phyloP scores from a whole-genome alignment of 805 yeast species.

The Metschnikowia borealis region DNA sequence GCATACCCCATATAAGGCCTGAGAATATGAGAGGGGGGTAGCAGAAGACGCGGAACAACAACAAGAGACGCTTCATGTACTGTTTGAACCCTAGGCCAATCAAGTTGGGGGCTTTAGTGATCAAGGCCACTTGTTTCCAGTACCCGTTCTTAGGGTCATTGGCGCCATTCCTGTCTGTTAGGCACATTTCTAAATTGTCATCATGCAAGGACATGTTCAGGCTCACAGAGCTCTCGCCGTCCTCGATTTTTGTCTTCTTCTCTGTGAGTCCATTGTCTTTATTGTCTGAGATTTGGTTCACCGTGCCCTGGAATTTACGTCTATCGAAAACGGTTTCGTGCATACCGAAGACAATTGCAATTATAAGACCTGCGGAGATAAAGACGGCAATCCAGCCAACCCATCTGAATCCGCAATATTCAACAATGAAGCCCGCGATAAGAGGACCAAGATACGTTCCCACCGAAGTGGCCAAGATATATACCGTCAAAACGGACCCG shows the following conservation, averaged over 20 bases:
- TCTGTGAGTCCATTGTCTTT: background rate
- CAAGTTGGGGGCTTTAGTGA: constrained; percentile 57
- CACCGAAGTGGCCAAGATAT: constrained; percentile 68
- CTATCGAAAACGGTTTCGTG: constrained; percentile 68
- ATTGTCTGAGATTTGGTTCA: constrained; percentile 2
- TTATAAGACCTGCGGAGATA: constrained; percentile 45
- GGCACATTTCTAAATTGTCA: constrained; percentile 12
- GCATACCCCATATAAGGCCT: constrained; percentile 77
- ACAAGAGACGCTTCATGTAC: constrained; percentile 48
- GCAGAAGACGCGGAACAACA: constrained; percentile 52
- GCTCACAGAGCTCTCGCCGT: constrained; percentile 9
- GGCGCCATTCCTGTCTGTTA: constrained; percentile 29
- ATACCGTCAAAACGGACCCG: constrained; percentile 66
- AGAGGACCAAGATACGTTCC: constrained; percentile 80
- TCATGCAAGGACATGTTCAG: constrained; percentile 14
- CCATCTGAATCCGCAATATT: constrained; percentile 68
- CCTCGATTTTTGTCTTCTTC: constrained; percentile 2
- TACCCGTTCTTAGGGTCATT: constrained; percentile 39
- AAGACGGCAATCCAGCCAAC: constrained; percentile 68
- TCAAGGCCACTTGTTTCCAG: constrained; percentile 43
- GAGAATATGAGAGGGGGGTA: constrained; percentile 65
- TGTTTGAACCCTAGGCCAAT: constrained; percentile 65
- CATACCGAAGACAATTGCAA: constrained; percentile 53
- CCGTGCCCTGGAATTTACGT: constrained; percentile 23
- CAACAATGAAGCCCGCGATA: constrained; percentile 68